phyloP scores from a whole-genome alignment of 805 yeast species.

The Ogataea trehalophila region DNA sequence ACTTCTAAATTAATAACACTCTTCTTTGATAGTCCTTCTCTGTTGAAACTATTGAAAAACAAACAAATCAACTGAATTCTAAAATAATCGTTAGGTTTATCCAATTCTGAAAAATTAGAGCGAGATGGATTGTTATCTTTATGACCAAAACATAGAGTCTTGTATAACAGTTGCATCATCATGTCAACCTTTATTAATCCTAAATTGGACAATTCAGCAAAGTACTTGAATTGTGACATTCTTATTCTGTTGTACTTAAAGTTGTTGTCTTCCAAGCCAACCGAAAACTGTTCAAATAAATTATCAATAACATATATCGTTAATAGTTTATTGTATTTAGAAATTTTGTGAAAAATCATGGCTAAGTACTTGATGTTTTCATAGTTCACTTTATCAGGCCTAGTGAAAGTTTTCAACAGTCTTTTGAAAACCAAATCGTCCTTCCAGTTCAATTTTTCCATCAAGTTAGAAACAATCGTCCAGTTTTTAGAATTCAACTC shows the following conservation, averaged over 20 bases:
- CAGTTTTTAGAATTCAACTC: conserved; percentile 41
- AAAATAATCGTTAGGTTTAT: conserved; percentile 65
- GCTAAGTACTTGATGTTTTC: conserved; percentile 51
- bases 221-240: conserved; percentile 53
- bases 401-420: conserved; percentile 41
- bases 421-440: conserved; percentile 30
- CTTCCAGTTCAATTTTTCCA: conserved; percentile 44
- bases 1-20: conserved; percentile 27
- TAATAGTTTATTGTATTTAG: conserved; percentile 35
- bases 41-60: conserved; percentile 32
- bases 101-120: conserved; percentile 39
- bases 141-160: conserved; percentile 63
- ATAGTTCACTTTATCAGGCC: conserved; percentile 58
- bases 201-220: conserved; percentile 52
- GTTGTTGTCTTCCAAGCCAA: conserved; percentile 63
- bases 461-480: conserved; percentile 31
- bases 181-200: conserved; percentile 42
- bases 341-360: conserved; percentile 35
- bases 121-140: conserved; percentile 51
- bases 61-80: conserved; percentile 54
- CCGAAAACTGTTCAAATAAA: conserved; percentile 54
- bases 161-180: conserved; percentile 48
- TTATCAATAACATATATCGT: conserved; percentile 51
- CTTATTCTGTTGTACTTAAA: conserved; percentile 56
- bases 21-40: conserved; percentile 6